These are phyloP conservation scores for Krasilnikovozyma curviuscula DNA, from an alignment of 768 basidiomycete species.

Conservation along the genomic window DNA sequence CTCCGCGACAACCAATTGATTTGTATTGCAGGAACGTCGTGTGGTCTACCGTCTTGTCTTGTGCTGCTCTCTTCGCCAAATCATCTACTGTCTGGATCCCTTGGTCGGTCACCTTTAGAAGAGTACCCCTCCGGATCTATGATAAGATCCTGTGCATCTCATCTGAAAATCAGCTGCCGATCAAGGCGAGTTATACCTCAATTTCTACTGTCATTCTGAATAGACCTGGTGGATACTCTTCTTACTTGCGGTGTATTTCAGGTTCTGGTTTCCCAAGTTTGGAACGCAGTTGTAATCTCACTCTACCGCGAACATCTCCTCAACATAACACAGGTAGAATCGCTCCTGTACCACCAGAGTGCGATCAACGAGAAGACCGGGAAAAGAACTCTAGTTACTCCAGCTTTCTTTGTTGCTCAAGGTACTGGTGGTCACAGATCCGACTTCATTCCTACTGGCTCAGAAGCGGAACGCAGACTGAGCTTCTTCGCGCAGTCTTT, in stretches of 20 bases:
- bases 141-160: slow-evolving; percentile 84
- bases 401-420: slow-evolving; percentile 94
- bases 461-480: slow-evolving; percentile 87
- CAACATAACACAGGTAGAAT: slow-evolving; percentile 95
- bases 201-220: slow-evolving; percentile 36
- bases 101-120: slow-evolving; percentile 88
- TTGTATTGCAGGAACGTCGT: too few relatives aligned
- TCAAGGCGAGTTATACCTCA: slow-evolving; percentile 97
- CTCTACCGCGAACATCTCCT: slow-evolving; percentile 97
- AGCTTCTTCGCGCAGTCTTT: slow-evolving; percentile 96
- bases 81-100: slow-evolving; percentile 96
- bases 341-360: slow-evolving; percentile 88
- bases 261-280: slow-evolving; percentile 94
- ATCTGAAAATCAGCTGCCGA: slow-evolving; percentile 77
- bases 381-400: slow-evolving; percentile 74
- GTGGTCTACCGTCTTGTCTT: slow-evolving; percentile 35
- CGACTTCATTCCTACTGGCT: slow-evolving; percentile 80
- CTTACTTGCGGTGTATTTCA: slow-evolving; percentile 21
- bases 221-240: background rate
- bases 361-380: slow-evolving; percentile 74
- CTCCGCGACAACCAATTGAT: too few relatives aligned
- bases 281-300: slow-evolving; percentile 98
- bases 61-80: slow-evolving; percentile 63
- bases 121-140: slow-evolving; percentile 87
- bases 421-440: slow-evolving; percentile 62